phyloP scores from a whole-genome alignment of 176 grass and related monocot genomes.

The Oropetium thomaeum region DNA sequence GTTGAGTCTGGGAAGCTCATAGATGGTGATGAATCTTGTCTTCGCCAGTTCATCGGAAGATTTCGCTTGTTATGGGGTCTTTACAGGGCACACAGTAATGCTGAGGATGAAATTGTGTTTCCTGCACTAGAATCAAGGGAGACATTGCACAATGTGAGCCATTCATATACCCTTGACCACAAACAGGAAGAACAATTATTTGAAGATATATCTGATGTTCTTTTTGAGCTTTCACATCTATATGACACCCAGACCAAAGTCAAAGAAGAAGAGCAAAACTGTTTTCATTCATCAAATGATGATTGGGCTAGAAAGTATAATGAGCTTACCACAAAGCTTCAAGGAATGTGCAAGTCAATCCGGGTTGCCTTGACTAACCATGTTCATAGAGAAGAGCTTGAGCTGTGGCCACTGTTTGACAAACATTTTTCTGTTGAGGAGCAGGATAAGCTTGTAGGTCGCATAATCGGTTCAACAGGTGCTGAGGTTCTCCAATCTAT shows the following conservation, averaged over 20 bases:
- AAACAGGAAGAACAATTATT: constrained; percentile 99
- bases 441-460: constrained; percentile 92
- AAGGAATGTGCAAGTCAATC: constrained; percentile 97
- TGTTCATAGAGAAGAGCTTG: constrained; percentile 89
- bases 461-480: constrained; percentile 98
- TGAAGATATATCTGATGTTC: constrained; percentile 73
- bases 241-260: constrained; percentile 45
- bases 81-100: constrained; percentile 95
- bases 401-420: constrained; percentile 96
- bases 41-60: constrained; percentile 85
- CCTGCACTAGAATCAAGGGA: constrained; percentile 96
- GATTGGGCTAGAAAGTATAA: constrained; percentile 73
- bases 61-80: constrained; percentile 95
- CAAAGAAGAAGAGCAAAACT: constrained; percentile 15
- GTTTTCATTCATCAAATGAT: constrained; percentile 9
- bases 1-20: constrained; percentile 90
- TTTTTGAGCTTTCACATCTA: constrained; percentile 70
- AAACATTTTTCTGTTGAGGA: constrained; percentile 96
- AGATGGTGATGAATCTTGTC: constrained; percentile 65
- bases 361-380: constrained; percentile 88
- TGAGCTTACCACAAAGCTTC: constrained; percentile 92
- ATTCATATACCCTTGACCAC: constrained; percentile 98
- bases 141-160: constrained; percentile 95
- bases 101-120: constrained; percentile 99
- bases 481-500: constrained; percentile 98